Evolutionary conservation across 768 basidiomycete genomes (phyloP).

Genomic region (Calocera cornea): DNA sequence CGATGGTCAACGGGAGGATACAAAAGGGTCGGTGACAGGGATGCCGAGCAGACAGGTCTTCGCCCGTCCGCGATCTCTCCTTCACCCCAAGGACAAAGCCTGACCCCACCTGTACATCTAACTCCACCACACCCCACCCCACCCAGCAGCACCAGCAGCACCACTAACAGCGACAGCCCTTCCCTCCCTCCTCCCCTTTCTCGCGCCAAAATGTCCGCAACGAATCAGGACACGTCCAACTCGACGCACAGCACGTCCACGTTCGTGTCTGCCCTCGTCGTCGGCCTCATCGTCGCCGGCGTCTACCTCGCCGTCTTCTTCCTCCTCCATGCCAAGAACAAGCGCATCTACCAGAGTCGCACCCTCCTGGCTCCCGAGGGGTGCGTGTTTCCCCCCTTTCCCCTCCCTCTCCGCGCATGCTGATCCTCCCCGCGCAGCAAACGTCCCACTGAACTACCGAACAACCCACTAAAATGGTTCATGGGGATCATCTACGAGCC

Average conservation of each 20-base stretch:
- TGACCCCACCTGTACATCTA: no score
- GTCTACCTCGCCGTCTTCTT: slow-evolving; percentile 8
- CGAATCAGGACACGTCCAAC: slow-evolving; percentile 1
- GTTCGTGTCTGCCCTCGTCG: slow-evolving; percentile 6
- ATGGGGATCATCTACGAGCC: slow-evolving; percentile 3
- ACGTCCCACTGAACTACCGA: not conserved
- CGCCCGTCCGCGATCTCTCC: no score
- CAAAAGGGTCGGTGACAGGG: no score
- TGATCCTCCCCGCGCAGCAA: slow-evolving; percentile 1
- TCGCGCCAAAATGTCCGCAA: not conserved
- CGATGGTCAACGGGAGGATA: no score
- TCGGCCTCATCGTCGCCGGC: slow-evolving; percentile 4
- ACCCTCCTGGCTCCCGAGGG: slow-evolving; percentile 2
- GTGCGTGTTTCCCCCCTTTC: not conserved
- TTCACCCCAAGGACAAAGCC: no score
- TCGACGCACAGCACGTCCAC: slow-evolving; percentile 3
- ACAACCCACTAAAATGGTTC: slow-evolving; percentile 5
- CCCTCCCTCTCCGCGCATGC: not conserved
- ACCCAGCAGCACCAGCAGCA: no score
- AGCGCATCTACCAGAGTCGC: slow-evolving; percentile 2
- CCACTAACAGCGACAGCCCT: no score
- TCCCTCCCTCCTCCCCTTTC: no score
- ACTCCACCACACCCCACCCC: no score
- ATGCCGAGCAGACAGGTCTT: no score
- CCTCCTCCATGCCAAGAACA: slow-evolving; percentile 4